Base-by-base conservation (phyloP, 2,329 filamentous ascomycete species). In the Ophiostoma pallidulum region DNA sequence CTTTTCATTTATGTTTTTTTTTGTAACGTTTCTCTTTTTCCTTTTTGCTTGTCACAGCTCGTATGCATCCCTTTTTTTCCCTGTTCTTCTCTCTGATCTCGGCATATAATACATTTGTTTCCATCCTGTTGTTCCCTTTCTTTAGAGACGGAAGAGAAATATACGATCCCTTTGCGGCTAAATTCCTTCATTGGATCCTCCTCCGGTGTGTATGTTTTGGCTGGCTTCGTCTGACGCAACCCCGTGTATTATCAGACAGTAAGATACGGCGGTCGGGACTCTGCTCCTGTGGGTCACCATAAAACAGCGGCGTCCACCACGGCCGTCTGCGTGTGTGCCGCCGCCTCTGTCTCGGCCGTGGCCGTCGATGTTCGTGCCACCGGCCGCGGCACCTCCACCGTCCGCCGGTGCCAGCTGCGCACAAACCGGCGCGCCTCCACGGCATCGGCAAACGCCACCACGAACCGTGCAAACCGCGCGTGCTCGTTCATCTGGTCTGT, bases 391-490 rank as follows among this genome's bases (percentile, higher is more conserved):
- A 41, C 58, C 53, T 29, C 18, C 3, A 71, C 54, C 47, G 62
- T 57, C 48, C 66, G 60, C 20, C 62, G 62, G 54, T 72, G 68
- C 68, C 68, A 71, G 44, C 53, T 51, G 51, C 70, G 61, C 26
- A 69, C 68, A 52, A 75, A 75, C 46, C 72, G 65, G 46, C 66
- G 69, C 18, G 77, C 77, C 51, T 77, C 76, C 9, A 65, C 63
- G 42, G 70, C 64, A n/a, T 74, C 73, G 13, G 66, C 58, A 51
- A 84, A 80, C 4, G 72, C 69, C 19, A 82, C 55, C 13, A 82
- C 64, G 64, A 77, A 77, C 35, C 73, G 64, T 31, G 58, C 55
- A 46, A 62, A 68, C 57, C 64, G 66, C 1, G 39, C 49, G 5
- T 41, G 55, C 33, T 64, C 59, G 49, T 61, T 59, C 58, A 63